Conservation (phyloP, 331 rosid genomes). For the Phaseolus coccineus region DNA sequence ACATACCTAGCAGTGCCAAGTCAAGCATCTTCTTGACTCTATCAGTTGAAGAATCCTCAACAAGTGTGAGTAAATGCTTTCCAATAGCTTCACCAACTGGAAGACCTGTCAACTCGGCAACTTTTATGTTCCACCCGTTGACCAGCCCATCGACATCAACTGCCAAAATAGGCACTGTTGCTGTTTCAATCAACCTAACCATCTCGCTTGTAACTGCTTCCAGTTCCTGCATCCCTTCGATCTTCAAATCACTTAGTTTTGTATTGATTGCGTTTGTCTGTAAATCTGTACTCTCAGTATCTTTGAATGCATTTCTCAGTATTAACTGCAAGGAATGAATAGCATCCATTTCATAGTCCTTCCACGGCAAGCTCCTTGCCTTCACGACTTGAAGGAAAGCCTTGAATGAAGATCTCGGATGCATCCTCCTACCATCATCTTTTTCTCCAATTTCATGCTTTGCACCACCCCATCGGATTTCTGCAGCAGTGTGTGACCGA, state of each 20-base stretch:
- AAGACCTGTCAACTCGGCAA: conserved; percentile 89
- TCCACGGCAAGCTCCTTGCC: conserved; percentile 90
- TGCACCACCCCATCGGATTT: conserved; percentile 97
- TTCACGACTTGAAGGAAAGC: conserved; percentile 97
- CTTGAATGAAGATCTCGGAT: conserved; percentile 96
- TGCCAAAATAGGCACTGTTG: conserved; percentile 94
- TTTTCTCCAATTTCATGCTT: conserved; percentile 85
- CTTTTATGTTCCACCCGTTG: conserved; percentile 95
- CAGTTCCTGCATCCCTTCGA: conserved; percentile 94
- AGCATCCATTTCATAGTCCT: conserved; percentile 98
- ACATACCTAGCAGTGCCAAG: conserved; percentile 80
- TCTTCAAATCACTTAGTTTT: conserved; percentile 73
- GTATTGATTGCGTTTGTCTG: conserved; percentile 59
- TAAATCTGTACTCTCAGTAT: conserved; percentile 47
- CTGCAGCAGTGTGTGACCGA: conserved; percentile 87
- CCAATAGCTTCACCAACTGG: conserved; percentile 88
- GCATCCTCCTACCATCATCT: conserved; percentile 86
- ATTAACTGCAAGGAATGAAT: conserved; percentile 98
- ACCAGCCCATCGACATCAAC: conserved; percentile 83
- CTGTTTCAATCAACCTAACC: conserved; percentile 95
- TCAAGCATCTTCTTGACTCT: conserved; percentile 74
- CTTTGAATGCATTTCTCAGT: conserved; percentile 84
- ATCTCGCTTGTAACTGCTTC: conserved; percentile 97
- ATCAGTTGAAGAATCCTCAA: conserved; percentile 80
- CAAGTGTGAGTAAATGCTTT: conserved; percentile 76